A percentile compares a stretch with the other conserved stretches of the same genome.
Evolutionary conservation across 352 stramenopile genomes (phyloP).

Genomic region (Globisporangium emineosum): DNA sequence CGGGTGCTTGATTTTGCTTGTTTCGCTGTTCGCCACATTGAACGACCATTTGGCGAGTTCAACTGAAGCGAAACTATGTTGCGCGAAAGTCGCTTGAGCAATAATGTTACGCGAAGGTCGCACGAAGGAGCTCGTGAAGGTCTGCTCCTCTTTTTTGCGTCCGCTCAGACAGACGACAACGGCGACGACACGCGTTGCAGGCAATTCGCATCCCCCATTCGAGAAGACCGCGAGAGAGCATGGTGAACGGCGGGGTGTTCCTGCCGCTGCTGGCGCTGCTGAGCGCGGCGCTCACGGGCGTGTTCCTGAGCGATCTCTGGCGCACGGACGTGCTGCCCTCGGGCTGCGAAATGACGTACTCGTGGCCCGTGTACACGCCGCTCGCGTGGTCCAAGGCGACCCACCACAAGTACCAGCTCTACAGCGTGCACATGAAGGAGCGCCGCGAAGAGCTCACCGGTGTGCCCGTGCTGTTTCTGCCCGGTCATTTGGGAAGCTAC

Average conservation of each 20-base stretch:
- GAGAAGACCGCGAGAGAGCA: constrained; percentile 1
- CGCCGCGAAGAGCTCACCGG: constrained; percentile 41
- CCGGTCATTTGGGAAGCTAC: constrained; percentile 80
- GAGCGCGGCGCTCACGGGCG: constrained; percentile 24
- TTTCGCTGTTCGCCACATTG: too few relatives aligned
- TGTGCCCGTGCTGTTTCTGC: constrained; percentile 79
- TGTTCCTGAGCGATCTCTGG: constrained; percentile 45
- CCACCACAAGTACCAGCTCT: constrained; percentile 68
- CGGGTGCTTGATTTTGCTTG: background rate
- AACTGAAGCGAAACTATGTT: background rate
- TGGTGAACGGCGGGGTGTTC: constrained; percentile 23
- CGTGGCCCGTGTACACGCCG: constrained; percentile 73
- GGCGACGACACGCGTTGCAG: background rate
- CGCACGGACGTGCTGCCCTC: constrained; percentile 32
- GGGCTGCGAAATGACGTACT: constrained; percentile 85
- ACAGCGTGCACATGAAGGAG: constrained; percentile 68
- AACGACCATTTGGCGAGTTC: too few relatives aligned
- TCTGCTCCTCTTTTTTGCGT: background rate
- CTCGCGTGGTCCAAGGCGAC: constrained; percentile 32
- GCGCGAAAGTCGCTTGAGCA: background rate
- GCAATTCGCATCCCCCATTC: background rate
- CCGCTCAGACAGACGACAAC: background rate
- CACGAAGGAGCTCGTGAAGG: background rate
- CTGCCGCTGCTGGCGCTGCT: constrained; percentile 52
- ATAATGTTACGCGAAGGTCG: background rate